A percentile compares a stretch with the other conserved stretches of the same genome.
Conservation (phyloP, 352 stramenopile genomes). For the Pythium myriotylum region DNA sequence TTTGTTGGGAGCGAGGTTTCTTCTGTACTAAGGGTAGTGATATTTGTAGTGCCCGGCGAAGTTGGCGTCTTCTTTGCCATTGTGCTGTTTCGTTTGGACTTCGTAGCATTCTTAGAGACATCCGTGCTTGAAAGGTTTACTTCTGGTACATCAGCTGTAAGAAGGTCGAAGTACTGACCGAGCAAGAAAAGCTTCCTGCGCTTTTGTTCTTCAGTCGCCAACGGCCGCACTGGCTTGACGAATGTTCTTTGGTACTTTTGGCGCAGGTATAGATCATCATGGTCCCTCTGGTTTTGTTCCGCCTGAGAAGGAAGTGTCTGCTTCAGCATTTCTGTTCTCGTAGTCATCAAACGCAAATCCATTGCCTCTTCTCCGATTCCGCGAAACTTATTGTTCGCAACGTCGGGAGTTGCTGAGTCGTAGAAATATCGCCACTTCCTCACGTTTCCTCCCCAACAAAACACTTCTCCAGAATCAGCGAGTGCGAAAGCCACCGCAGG, state of each 20-base stretch:
- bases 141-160: constrained; percentile 27
- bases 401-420: constrained; percentile 27
- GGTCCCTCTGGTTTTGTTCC: constrained; percentile 30
- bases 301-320: constrained; percentile 53
- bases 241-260: constrained; percentile 57
- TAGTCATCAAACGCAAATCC: constrained; percentile 37
- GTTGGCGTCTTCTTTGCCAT: not conserved
- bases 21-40: not conserved
- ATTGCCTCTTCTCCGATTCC: no score
- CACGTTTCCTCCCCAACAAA: constrained; percentile 78
- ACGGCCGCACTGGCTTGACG: constrained; percentile 39
- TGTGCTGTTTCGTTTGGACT: not conserved
- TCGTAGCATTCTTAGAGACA: not conserved
- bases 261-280: constrained; percentile 41
- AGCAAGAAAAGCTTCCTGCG: constrained; percentile 42
- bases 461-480: constrained; percentile 69
- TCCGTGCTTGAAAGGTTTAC: not conserved
- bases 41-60: not conserved
- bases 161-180: constrained; percentile 60
- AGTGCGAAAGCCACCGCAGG: constrained; percentile 59
- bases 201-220: constrained; percentile 51
- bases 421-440: constrained; percentile 78
- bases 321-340: constrained; percentile 69
- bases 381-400: no score
- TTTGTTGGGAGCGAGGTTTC: not conserved